phyloP scores from a whole-genome alignment of 2,329 filamentous ascomycete genomes.

The Paramyrothecium sp. region DNA sequence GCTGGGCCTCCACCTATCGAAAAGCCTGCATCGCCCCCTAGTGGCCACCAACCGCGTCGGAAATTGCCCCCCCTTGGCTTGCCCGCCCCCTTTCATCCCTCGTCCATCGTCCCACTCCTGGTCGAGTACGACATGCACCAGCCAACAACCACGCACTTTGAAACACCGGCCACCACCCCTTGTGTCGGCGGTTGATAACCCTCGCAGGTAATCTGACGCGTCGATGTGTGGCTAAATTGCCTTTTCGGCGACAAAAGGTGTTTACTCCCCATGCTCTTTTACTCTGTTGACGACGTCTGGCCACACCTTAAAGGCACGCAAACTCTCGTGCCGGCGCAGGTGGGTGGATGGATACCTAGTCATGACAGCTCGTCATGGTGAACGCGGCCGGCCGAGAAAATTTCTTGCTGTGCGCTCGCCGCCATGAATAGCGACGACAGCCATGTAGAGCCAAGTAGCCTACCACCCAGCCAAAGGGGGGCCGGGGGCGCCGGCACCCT shows the following conservation, averaged over 20 bases:
- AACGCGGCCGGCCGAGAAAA: neutral
- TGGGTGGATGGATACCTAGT: neutral
- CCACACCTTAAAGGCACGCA: neutral
- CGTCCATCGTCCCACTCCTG: neutral
- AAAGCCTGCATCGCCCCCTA: slow-evolving; percentile 20
- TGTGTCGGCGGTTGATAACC: neutral
- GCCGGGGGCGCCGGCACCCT: slow-evolving; percentile 4
- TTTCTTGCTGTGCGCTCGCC: neutral
- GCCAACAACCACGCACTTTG: neutral
- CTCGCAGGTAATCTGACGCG: neutral
- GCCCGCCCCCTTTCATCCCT: slow-evolving; percentile 5
- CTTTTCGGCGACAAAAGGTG: neutral
- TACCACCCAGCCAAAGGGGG: slow-evolving; percentile 3
- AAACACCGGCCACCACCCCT: neutral
- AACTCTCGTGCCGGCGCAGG: neutral
- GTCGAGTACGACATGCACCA: neutral
- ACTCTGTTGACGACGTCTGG: neutral
- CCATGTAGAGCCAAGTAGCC: too few species aligned
- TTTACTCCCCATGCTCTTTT: neutral
- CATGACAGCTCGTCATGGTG: neutral
- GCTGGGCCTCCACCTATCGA: slow-evolving; percentile 16
- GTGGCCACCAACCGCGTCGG: slow-evolving; percentile 9
- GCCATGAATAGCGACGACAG: neutral
- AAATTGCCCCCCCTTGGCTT: slow-evolving; percentile 7
- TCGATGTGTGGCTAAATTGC: neutral